Conservation (phyloP, 208 protist species). For the Leishmania amazonensis region DNA sequence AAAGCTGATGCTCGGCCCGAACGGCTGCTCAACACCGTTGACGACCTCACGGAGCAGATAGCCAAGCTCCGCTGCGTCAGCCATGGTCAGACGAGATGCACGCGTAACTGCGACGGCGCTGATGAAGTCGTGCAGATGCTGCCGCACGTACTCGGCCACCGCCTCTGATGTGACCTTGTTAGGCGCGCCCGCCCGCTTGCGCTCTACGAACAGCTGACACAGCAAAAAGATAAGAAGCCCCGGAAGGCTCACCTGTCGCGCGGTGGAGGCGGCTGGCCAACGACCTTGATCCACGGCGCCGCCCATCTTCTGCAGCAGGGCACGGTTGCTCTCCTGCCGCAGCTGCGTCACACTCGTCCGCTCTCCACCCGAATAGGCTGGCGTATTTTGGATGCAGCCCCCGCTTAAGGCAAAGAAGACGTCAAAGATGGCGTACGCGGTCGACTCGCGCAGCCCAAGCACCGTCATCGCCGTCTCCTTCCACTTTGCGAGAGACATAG, state of each 20-base stretch:
- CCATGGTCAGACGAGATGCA: slow-evolving; percentile 64
- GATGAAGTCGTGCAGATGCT: slow-evolving; percentile 90
- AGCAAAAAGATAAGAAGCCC: slow-evolving; percentile 86
- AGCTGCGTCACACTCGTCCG: slow-evolving; percentile 69
- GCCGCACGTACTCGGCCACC: slow-evolving; percentile 67
- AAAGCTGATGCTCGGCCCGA: slow-evolving; percentile 81
- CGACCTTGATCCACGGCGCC: slow-evolving; percentile 72
- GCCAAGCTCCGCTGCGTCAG: slow-evolving; percentile 80
- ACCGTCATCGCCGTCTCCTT: slow-evolving; percentile 69
- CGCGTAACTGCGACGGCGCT: slow-evolving; percentile 71
- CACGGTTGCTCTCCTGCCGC: slow-evolving; percentile 80
- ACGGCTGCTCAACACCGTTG: slow-evolving; percentile 84
- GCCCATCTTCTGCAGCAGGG: slow-evolving; percentile 85
- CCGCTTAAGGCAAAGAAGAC: slow-evolving; percentile 86
- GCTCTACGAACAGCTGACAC: slow-evolving; percentile 82
- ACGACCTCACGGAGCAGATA: slow-evolving; percentile 87
- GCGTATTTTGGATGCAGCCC: slow-evolving; percentile 72
- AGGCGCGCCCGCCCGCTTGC: slow-evolving; percentile 40
- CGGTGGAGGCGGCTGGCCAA: slow-evolving; percentile 68
- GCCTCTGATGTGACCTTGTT: slow-evolving; percentile 49
- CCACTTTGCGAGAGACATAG: slow-evolving; percentile 81
- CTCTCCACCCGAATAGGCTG: slow-evolving; percentile 45
- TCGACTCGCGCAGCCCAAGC: slow-evolving; percentile 62
- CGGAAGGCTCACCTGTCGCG: slow-evolving; percentile 77
- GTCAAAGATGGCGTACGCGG: slow-evolving; percentile 86